phyloP scores from a whole-genome alignment of 1,284 basidiomycete species.

The Pseudomicrostroma phylloplanum region DNA sequence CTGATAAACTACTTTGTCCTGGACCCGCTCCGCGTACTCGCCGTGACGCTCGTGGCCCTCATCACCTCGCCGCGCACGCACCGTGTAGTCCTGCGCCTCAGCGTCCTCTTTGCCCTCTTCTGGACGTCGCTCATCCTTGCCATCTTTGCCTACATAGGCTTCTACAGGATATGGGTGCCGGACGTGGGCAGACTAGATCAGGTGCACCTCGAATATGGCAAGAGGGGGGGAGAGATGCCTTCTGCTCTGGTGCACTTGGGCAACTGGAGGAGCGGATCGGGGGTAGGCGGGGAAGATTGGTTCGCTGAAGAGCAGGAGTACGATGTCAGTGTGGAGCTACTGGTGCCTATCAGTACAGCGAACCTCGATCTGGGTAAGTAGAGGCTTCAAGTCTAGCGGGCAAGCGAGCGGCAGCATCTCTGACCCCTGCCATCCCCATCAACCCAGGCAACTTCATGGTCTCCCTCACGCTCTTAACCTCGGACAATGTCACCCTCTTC shows the following conservation, averaged over 20 bases:
- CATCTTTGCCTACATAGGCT: conserved; percentile 42
- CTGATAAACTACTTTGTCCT: conserved; percentile 22
- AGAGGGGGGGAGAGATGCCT: conserved; percentile 4
- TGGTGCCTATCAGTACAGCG: conserved; percentile 38
- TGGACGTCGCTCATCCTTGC: conserved; percentile 34
- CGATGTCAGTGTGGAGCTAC: conserved; percentile 44
- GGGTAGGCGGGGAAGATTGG: conserved; percentile 12
- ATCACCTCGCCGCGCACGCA: conserved; percentile 42
- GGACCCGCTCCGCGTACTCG: conserved; percentile 23
- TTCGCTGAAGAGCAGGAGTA: conserved; percentile 45
- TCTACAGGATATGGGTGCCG: conserved; percentile 48
- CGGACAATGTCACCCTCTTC: conserved; percentile 10
- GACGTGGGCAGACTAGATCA: conserved; percentile 32
- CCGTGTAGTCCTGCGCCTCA: conserved; percentile 38
- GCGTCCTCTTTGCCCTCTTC: conserved; percentile 37
- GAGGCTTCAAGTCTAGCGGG: too few species aligned
- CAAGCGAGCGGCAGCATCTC: background rate
- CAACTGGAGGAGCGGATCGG: background rate
- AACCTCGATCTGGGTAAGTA: conserved; percentile 33
- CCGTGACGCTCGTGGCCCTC: conserved; percentile 23
- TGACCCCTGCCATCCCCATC: background rate
- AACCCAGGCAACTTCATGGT: conserved; percentile 43
- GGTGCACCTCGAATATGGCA: conserved; percentile 43
- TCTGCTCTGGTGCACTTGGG: conserved; percentile 12
- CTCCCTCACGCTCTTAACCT: conserved; percentile 26